These are phyloP conservation scores for Cutaneotrichosporon cutaneum DNA, from an alignment of 1,284 basidiomycete genomes.

Conservation along the genomic window DNA sequence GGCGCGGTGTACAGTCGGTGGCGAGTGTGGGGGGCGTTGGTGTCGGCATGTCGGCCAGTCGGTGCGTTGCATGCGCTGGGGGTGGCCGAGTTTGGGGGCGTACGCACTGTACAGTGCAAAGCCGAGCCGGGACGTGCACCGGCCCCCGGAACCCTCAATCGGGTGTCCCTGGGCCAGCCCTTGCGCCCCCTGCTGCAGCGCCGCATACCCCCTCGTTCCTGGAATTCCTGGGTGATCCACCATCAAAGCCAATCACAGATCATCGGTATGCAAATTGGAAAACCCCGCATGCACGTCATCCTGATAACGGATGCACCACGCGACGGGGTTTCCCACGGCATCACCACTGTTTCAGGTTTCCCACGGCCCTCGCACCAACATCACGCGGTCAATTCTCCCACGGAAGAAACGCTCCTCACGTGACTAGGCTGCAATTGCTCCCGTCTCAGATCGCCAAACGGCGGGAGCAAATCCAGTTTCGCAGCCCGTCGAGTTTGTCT, in stretches of 20 bases:
- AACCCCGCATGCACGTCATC: background rate
- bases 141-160: no score
- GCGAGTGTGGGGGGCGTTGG: no score
- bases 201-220: no score
- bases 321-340: background rate
- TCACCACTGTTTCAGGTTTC: no score
- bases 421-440: background rate
- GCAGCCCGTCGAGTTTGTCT: background rate
- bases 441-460: background rate
- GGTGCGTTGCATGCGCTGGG: no score
- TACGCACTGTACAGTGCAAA: no score
- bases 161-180: no score
- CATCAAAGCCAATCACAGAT: conserved; percentile 1
- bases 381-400: background rate
- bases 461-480: background rate
- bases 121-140: no score
- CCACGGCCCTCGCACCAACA: background rate
- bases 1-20: no score
- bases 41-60: no score
- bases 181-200: no score
- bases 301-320: background rate
- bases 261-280: background rate
- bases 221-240: background rate
- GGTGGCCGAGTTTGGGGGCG: no score
- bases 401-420: background rate